Percentiles rank a stretch among this genome's conserved stretches.
Evolutionary conservation across 2,329 filamentous ascomycete species (phyloP).

Genomic region (Epichloe gansuensis): DNA sequence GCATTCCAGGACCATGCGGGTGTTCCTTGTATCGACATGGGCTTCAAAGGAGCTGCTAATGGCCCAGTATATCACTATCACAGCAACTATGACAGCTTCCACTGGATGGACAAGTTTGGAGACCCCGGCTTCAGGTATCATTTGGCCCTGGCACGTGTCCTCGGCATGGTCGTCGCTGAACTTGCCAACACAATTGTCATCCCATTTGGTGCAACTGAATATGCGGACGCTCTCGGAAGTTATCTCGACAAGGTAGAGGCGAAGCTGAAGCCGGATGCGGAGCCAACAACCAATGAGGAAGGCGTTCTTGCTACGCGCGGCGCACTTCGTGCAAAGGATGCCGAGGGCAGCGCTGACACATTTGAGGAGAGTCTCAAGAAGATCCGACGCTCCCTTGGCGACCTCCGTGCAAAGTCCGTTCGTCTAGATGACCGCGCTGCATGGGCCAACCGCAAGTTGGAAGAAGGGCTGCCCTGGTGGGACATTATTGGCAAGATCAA

Average conservation of each 20-base stretch:
- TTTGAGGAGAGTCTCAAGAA: constrained; percentile 27
- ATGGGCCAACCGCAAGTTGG: constrained; percentile 28
- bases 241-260: constrained; percentile 40
- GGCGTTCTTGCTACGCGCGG: constrained; percentile 20
- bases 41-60: constrained; percentile 33
- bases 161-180: constrained; percentile 47
- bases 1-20: constrained; percentile 63
- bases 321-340: constrained; percentile 10
- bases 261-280: constrained; percentile 27
- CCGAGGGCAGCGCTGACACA: constrained; percentile 23
- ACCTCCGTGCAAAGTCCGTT: constrained; percentile 27
- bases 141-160: constrained; percentile 50
- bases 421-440: constrained; percentile 33
- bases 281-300: constrained; percentile 13
- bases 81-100: constrained; percentile 80
- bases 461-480: constrained; percentile 61
- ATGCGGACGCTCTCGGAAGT: constrained; percentile 40
- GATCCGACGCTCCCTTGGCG: constrained; percentile 25
- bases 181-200: constrained; percentile 50
- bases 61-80: constrained; percentile 69
- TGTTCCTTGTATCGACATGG: constrained; percentile 51
- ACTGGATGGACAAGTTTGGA: constrained; percentile 76
- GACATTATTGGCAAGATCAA: constrained; percentile 55
- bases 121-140: constrained; percentile 59
- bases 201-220: constrained; percentile 50